Base-by-base conservation (phyloP, 345 rosid genomes). In the Eucalyptus tenuipes region DNA sequence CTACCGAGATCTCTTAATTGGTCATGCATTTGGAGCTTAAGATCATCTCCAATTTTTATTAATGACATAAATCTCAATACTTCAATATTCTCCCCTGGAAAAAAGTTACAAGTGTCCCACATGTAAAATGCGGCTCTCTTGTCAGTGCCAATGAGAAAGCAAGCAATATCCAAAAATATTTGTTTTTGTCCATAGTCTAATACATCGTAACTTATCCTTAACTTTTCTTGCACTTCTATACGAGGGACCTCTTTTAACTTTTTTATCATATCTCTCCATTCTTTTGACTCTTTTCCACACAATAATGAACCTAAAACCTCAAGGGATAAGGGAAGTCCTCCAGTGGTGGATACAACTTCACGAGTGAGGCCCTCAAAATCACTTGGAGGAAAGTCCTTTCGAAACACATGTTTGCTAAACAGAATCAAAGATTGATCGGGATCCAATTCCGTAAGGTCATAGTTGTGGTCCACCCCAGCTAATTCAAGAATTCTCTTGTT, bases 211-310 rank as follows among this genome's bases (percentile, higher is more conserved):
- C 64, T 57, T 57, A 57, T 57, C 7, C 1, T 24, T 10, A 57
- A 25, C 64, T 24, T 57, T 11, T 57, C 13, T 25, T 11, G 64
- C 64, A 57, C 64, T 25, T 57, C 0, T 3, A 0, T 10, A 10
- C 1, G 1, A 25, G 64, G n/a, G 7, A 2, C 14, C 1, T 24
- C 25, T 57, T 11, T 3, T 57, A 24, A 24, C 14, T 5, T 25
- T 5, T 24, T 3, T 57, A 25, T 25, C 3, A 3, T 10, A 2
- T 2, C n/a, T 57, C 64, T 24, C 64, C 64, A 57, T 2, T 3
- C 2, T 25, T 1, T 4, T 25, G 5, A 5, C 3, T 24, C 3
- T 25, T 25, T 10, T 24, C n/a, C 17, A 0, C 33, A 29, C 17
- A 61, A 61, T 13, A 61, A 13, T 61, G 68, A 29, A 29, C 68